phyloP scores from a whole-genome alignment of 176 grass and related monocot genomes.

The Neostapfia colusana region DNA sequence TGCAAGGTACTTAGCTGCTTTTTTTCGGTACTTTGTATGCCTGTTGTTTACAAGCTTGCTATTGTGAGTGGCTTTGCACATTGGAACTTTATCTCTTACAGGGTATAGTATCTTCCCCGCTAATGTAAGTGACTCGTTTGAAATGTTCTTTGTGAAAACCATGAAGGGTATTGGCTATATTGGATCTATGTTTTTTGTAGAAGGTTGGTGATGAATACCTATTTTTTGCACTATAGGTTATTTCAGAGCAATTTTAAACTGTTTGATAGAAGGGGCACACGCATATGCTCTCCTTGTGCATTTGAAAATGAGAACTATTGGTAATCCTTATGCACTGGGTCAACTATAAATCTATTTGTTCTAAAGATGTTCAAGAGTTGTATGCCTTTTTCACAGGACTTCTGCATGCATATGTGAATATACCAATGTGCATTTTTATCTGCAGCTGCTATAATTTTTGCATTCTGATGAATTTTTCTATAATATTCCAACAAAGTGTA shows the following conservation, averaged over 20 bases:
- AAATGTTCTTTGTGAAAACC: constrained; percentile 8
- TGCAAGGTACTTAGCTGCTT: not conserved
- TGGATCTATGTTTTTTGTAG: not conserved
- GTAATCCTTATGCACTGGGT: not conserved
- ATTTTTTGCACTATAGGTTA: too few relatives aligned
- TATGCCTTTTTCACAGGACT: not conserved
- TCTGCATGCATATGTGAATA: not conserved
- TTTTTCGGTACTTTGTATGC: not conserved
- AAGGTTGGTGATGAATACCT: too few relatives aligned
- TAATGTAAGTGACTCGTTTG: not conserved
- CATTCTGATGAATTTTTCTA: not conserved
- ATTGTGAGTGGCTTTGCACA: not conserved
- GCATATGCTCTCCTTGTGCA: not conserved
- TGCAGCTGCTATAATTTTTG: not conserved
- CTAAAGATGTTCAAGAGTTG: not conserved
- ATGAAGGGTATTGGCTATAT: not conserved
- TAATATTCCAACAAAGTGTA: not conserved
- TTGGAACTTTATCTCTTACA: not conserved
- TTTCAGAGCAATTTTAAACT: too few relatives aligned
- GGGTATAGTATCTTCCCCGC: not conserved
- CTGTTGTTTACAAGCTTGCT: not conserved
- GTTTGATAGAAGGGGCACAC: too few relatives aligned
- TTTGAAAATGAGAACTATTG: not conserved
- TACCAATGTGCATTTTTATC: not conserved
- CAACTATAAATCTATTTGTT: not conserved